Evolutionary conservation across 2,329 filamentous ascomycete genomes (phyloP).

Genomic region (Aspergillus terreus): DNA sequence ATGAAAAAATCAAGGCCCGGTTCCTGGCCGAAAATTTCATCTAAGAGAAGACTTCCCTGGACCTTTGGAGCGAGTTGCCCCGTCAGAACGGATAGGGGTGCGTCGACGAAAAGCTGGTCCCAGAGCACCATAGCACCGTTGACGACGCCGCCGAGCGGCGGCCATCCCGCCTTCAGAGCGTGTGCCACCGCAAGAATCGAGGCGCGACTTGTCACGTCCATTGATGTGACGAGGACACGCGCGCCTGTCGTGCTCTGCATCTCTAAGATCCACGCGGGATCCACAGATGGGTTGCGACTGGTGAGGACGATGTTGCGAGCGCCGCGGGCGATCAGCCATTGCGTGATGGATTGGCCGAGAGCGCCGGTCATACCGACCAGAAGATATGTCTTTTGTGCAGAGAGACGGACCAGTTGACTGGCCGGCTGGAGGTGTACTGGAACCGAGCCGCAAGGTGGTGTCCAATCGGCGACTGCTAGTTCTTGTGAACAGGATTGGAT

Average conservation of each 20-base stretch:
- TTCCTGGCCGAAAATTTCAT: conserved; percentile 5
- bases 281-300: neutral
- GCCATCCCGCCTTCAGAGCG: neutral
- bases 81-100: neutral
- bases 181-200: neutral
- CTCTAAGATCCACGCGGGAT: neutral
- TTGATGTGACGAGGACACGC: neutral
- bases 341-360: neutral
- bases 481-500: too few species aligned
- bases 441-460: neutral
- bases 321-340: neutral
- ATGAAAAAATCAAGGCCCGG: conserved; percentile 12
- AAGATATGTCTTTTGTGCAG: neutral
- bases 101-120: conserved; percentile 4
- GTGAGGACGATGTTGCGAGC: conserved; percentile 1
- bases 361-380: neutral
- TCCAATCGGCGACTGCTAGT: neutral
- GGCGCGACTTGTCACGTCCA: conserved; percentile 5
- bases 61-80: conserved; percentile 5
- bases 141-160: conserved; percentile 10
- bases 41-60: conserved; percentile 1
- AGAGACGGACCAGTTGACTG: neutral
- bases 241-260: neutral
- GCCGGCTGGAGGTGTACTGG: neutral
- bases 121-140: conserved; percentile 9